Evolutionary conservation across 192 early-diverging fungal genomes (phyloP).

Genomic region (Coemansia javaensis): DNA sequence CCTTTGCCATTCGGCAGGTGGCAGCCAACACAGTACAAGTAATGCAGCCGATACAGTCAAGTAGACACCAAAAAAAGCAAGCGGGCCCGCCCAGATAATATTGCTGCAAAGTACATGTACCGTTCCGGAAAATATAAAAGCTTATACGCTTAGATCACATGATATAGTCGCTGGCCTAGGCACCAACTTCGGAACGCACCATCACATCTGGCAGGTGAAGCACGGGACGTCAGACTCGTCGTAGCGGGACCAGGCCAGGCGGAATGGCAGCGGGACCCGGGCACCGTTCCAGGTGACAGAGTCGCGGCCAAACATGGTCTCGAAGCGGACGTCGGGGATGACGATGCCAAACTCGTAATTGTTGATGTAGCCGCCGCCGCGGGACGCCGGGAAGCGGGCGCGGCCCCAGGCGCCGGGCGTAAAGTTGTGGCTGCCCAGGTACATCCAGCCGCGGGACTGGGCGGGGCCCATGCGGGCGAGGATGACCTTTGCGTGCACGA

Average conservation of each 20-base stretch:
- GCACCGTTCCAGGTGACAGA: constrained; percentile 1
- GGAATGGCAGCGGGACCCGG: constrained; percentile 11
- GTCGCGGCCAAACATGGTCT: neutral
- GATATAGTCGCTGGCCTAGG: too few relatives aligned
- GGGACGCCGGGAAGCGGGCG: neutral
- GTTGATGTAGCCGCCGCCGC: constrained; percentile 12
- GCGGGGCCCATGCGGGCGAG: constrained; percentile 10
- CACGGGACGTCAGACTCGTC: constrained; percentile 5
- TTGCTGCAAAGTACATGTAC: too few relatives aligned
- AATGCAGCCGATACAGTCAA: too few relatives aligned
- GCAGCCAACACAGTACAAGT: too few relatives aligned
- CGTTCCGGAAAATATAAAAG: too few relatives aligned
- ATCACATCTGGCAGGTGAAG: constrained; percentile 3
- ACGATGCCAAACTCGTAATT: constrained; percentile 41
- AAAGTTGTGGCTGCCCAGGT: constrained; percentile 37
- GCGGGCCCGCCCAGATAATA: too few relatives aligned
- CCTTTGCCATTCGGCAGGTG: too few relatives aligned
- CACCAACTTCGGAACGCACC: too few relatives aligned
- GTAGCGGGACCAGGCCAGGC: constrained; percentile 3
- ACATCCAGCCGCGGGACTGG: constrained; percentile 25
- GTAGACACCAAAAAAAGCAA: too few relatives aligned
- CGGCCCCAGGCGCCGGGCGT: constrained; percentile 35
- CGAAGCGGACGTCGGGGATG: neutral
- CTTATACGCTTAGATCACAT: too few relatives aligned
- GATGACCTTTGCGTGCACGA: constrained; percentile 34